Evolutionary conservation across 768 basidiomycete species (phyloP), one percentile per base, ranked within the genome.

Genomic region (Amylocystis lapponica): DNA sequence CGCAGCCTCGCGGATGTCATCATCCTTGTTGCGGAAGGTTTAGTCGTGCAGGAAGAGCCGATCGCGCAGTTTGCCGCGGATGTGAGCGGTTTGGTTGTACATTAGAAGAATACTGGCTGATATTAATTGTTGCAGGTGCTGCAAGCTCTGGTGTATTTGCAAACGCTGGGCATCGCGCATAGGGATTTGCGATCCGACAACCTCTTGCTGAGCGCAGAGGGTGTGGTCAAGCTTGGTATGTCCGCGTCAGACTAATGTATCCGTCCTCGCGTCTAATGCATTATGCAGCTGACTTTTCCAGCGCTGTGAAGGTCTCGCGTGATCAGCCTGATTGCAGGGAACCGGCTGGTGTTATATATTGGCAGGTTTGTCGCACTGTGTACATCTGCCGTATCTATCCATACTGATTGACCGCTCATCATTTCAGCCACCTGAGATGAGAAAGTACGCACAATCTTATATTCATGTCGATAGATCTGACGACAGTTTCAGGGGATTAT

Each of bases 141-240:
- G 13, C 58, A 67, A 26, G 89, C 80, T 5, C 62, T 92, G 16
- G 74, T 75, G 29, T 86, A 79, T 54, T 66, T 92, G 39, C 78
- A 80, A 49, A 64, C 63, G 27, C 73, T 79, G 39, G 67, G 72
- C 22, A 83, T 92, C 33, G 87, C 84, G 2, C 89, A 92, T 62
- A 76, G 89, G 23, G 89, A 92, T 61, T 71, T 92, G 36, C 79
- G 89, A 19, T 87, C 86, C 10, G 89, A 92, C 57, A 92, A 92
- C 59, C 50, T 91, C 41, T 66, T 92, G 30, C 65, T 92, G 42
- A 86, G 86, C 41, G 69, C 65, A 33, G 62, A 72, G 8, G 88
- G 88, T 1, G 59, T 86, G 7, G 68, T 91, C 47, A 91, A 91
- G 62, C 68, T 92, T 12, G 76, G 86, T 87, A 49, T 43, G 79